A percentile compares a stretch with the other conserved stretches of the same genome.
Evolutionary conservation across 768 basidiomycete species (phyloP).

Genomic region (Hericium rajendrae): DNA sequence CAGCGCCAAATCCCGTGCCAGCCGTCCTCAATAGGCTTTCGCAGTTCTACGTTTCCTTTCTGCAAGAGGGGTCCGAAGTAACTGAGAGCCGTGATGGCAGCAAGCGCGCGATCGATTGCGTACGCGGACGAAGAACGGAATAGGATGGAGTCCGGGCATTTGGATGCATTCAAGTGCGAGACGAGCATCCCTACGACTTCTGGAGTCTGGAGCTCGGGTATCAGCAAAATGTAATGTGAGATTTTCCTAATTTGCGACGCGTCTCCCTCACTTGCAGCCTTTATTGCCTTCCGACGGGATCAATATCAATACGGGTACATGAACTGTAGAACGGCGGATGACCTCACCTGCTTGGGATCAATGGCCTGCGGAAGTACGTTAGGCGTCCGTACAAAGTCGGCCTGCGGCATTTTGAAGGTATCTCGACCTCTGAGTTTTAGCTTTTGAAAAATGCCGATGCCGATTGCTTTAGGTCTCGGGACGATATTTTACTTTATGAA

Average conservation of each 20-base stretch:
- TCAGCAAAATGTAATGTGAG: background rate
- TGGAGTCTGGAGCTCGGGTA: background rate
- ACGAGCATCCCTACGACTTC: background rate
- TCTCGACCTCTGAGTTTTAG: no score
- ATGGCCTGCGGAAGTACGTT: background rate
- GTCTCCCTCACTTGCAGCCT: background rate
- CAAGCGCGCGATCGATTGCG: slow-evolving; percentile 21
- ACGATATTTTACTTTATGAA: no score
- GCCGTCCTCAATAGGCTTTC: slow-evolving; percentile 16
- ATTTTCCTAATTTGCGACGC: background rate
- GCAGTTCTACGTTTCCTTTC: slow-evolving; percentile 13
- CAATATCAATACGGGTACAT: background rate
- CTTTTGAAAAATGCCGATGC: no score
- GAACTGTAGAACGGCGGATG: no score
- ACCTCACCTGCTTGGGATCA: background rate
- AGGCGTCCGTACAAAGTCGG: background rate
- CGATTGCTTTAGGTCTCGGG: no score
- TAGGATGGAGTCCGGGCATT: background rate
- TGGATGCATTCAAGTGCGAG: background rate
- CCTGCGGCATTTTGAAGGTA: background rate
- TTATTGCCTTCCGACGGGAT: background rate
- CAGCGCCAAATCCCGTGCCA: slow-evolving; percentile 31
- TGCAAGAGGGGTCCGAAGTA: slow-evolving; percentile 21
- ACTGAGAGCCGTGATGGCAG: slow-evolving; percentile 24
- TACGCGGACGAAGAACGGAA: background rate